Evolutionary conservation across 306 rosid genomes (phyloP).

Genomic region (Acacia crassicarpa): DNA sequence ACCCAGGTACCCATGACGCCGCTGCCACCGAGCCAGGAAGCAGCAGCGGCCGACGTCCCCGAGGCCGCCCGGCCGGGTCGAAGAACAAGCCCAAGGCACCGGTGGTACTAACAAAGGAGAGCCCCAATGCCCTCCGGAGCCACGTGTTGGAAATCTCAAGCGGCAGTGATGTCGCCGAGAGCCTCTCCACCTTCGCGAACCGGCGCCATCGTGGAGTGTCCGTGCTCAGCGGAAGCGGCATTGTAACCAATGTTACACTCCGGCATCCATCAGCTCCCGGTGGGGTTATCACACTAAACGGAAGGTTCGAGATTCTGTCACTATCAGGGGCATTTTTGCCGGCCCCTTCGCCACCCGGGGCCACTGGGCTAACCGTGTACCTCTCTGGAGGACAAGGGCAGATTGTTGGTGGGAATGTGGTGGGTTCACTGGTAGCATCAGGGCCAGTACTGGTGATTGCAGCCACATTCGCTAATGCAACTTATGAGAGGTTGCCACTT

Average conservation of each 20-base stretch:
- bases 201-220: conserved; percentile 83
- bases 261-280: conserved; percentile 66
- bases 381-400: conserved; percentile 77
- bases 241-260: conserved; percentile 66
- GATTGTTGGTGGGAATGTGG: conserved; percentile 74
- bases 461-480: conserved; percentile 79
- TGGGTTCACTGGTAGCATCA: conserved; percentile 63
- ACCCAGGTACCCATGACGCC: conserved; percentile 38
- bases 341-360: conserved; percentile 71
- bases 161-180: conserved; percentile 63
- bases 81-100: conserved; percentile 84
- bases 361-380: conserved; percentile 63
- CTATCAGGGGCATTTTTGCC: conserved; percentile 79
- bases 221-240: conserved; percentile 72
- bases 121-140: conserved; percentile 79
- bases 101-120: conserved; percentile 62
- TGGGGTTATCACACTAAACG: conserved; percentile 54
- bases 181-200: conserved; percentile 64
- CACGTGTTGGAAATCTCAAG: conserved; percentile 69
- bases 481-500: conserved; percentile 69
- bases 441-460: conserved; percentile 80
- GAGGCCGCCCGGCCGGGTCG: conserved; percentile 88
- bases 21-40: conserved; percentile 38
- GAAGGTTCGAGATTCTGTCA: conserved; percentile 75
- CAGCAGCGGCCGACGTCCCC: conserved; percentile 53